Evolutionary conservation across 1,284 basidiomycete species (phyloP).

Genomic region (Thecaphora frezii): DNA sequence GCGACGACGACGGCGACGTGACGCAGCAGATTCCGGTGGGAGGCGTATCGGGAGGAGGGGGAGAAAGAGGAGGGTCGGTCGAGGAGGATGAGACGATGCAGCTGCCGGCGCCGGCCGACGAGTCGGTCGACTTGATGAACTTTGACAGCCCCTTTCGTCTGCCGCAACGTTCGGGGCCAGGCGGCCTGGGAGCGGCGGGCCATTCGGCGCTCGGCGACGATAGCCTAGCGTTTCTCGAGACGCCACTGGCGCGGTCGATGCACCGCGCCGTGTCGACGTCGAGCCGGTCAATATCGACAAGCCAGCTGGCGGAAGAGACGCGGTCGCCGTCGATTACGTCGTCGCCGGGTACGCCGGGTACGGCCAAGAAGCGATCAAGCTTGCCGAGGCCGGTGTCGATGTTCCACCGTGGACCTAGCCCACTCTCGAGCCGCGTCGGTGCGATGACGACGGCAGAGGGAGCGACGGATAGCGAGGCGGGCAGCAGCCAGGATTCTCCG

Average conservation of each 20-base stretch:
- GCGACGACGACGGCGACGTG: constrained; percentile 17
- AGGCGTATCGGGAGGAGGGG: neutral
- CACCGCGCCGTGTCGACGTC: constrained; percentile 14
- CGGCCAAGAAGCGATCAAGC: constrained; percentile 14
- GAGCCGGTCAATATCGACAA: constrained; percentile 13
- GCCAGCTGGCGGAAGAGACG: constrained; percentile 6
- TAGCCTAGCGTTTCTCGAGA: constrained; percentile 1
- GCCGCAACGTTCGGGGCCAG: neutral
- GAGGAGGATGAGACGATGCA: constrained; percentile 41
- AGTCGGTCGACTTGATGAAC: constrained; percentile 45
- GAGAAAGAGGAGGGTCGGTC: too few relatives aligned
- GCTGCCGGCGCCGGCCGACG: constrained; percentile 29
- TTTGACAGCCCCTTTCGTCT: constrained; percentile 33
- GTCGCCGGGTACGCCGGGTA: constrained; percentile 9
- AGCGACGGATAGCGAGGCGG: neutral
- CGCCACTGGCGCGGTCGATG: constrained; percentile 1
- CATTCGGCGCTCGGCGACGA: constrained; percentile 11
- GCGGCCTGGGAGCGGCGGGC: neutral
- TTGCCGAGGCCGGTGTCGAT: constrained; percentile 41
- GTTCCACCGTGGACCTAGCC: constrained; percentile 11
- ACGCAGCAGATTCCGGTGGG: constrained; percentile 15
- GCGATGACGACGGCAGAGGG: neutral
- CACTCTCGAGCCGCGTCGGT: neutral
- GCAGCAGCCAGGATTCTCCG: neutral
- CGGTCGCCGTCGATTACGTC: constrained; percentile 10